Evolutionary conservation across 1,139 yeast genomes (phyloP).

Genomic region (Debaryomycetaceae sp.): DNA sequence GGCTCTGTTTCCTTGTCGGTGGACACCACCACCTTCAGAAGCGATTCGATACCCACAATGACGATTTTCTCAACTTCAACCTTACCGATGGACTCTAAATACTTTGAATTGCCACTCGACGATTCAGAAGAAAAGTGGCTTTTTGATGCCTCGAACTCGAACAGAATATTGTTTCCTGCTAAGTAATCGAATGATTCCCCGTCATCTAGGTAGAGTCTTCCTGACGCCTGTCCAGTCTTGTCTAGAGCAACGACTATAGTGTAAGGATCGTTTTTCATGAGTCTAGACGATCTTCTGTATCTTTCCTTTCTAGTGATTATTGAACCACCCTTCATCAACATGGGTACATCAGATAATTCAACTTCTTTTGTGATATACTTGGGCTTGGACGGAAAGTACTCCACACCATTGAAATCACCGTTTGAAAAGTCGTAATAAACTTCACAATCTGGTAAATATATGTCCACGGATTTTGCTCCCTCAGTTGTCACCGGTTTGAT

Average conservation of each 20-base stretch:
- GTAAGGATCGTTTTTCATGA: constrained; percentile 82
- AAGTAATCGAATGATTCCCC: constrained; percentile 68
- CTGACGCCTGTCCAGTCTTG: constrained; percentile 46
- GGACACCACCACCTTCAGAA: constrained; percentile 20
- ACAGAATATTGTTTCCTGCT: constrained; percentile 44
- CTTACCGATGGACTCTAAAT: constrained; percentile 13
- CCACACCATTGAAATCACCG: constrained; percentile 18
- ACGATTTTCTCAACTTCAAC: constrained; percentile 58
- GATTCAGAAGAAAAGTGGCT: constrained; percentile 8
- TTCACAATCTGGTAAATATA: constrained; percentile 65
- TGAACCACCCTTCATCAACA: constrained; percentile 74
- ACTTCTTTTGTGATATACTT: constrained; percentile 28
- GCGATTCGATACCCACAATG: constrained; percentile 39
- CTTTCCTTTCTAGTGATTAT: constrained; percentile 67
- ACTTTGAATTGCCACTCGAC: constrained; percentile 1
- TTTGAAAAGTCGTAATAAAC: constrained; percentile 57
- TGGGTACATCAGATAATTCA: constrained; percentile 63
- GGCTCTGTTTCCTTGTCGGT: constrained; percentile 36
- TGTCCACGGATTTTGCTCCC: constrained; percentile 37
- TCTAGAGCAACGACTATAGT: constrained; percentile 67
- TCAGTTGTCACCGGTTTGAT: constrained; percentile 79
- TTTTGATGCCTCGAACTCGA: constrained; percentile 27
- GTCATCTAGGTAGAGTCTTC: constrained; percentile 71
- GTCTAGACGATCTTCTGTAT: constrained; percentile 71
- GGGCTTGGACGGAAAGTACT: constrained; percentile 10